phyloP scores from a whole-genome alignment of 2,329 filamentous ascomycete species.

The Aspergillus quadricinctus region DNA sequence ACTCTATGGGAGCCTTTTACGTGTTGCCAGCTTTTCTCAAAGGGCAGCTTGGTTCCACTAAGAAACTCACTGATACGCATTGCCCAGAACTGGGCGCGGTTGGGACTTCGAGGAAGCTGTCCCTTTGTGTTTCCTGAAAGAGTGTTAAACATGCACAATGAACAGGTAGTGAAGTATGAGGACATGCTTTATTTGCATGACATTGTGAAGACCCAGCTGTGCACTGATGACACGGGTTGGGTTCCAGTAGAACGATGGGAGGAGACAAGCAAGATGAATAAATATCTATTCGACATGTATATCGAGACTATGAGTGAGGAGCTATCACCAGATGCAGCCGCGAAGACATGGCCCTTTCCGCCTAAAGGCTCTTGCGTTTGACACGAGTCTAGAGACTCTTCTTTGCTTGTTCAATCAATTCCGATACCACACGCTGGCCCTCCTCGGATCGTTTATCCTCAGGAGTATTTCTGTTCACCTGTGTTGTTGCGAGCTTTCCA shows the following conservation, averaged over 20 bases:
- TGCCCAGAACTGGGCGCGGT: conserved; percentile 12
- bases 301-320: conserved; percentile 20
- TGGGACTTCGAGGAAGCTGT: conserved; percentile 14
- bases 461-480: too few relatives aligned
- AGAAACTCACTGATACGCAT: conserved; percentile 13
- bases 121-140: conserved; percentile 14
- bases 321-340: conserved; percentile 11
- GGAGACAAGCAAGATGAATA: conserved; percentile 13
- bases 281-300: conserved; percentile 17
- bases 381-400: too few relatives aligned
- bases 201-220: conserved; percentile 18
- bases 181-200: conserved; percentile 18
- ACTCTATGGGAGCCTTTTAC: conserved; percentile 20
- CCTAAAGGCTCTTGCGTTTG: not conserved
- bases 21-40: conserved; percentile 12
- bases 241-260: conserved; percentile 16
- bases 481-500: too few relatives aligned
- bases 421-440: too few relatives aligned
- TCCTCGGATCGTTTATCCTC: too few relatives aligned
- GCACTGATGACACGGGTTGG: conserved; percentile 21
- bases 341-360: conserved; percentile 22
- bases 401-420: too few relatives aligned
- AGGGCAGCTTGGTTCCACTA: conserved; percentile 14
- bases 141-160: conserved; percentile 9
- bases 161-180: conserved; percentile 16